These are phyloP conservation scores for Tephrocybe sp. DNA, from an alignment of 768 basidiomycete genomes.

Conservation along the genomic window DNA sequence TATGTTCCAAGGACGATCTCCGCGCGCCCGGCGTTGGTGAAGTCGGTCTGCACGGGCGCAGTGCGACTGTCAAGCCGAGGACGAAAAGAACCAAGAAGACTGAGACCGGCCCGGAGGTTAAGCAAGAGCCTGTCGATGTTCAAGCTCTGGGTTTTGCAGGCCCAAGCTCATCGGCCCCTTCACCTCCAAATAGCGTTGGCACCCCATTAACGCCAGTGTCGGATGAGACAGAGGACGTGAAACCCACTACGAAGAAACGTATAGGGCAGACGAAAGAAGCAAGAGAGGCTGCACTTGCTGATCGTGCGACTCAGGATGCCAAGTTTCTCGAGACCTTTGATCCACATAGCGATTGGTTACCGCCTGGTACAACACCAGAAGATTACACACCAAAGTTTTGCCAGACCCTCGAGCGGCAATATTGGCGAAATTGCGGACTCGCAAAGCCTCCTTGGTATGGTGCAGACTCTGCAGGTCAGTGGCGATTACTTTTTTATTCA, in stretches of 20 bases:
- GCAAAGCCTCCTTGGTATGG: slow-evolving; percentile 97
- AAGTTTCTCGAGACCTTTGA: slow-evolving; percentile 72
- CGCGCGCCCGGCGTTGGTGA: slow-evolving; percentile 73
- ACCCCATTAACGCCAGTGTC: slow-evolving; percentile 28
- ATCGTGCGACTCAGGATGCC: slow-evolving; percentile 39
- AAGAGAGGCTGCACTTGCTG: slow-evolving; percentile 49
- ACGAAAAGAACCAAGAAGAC: slow-evolving; percentile 40
- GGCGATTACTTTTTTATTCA: not conserved
- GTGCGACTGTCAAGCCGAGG: slow-evolving; percentile 29
- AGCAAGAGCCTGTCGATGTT: slow-evolving; percentile 46
- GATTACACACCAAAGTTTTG: slow-evolving; percentile 93
- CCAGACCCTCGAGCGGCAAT: slow-evolving; percentile 80
- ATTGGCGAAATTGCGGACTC: slow-evolving; percentile 88
- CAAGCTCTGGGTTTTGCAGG: slow-evolving; percentile 21
- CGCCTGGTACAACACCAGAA: slow-evolving; percentile 59
- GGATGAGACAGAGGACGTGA: slow-evolving; percentile 16
- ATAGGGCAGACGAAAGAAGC: slow-evolving; percentile 41
- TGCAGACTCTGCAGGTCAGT: slow-evolving; percentile 86
- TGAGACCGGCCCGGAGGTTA: slow-evolving; percentile 43
- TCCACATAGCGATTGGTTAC: slow-evolving; percentile 76
- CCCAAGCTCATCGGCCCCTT: slow-evolving; percentile 24
- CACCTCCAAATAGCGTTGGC: slow-evolving; percentile 40
- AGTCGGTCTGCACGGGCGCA: slow-evolving; percentile 51
- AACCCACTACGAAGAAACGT: slow-evolving; percentile 31
- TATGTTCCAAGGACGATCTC: slow-evolving; percentile 68